Conservation (phyloP, 176 grass and related monocot species). For the Stipa capillata region DNA sequence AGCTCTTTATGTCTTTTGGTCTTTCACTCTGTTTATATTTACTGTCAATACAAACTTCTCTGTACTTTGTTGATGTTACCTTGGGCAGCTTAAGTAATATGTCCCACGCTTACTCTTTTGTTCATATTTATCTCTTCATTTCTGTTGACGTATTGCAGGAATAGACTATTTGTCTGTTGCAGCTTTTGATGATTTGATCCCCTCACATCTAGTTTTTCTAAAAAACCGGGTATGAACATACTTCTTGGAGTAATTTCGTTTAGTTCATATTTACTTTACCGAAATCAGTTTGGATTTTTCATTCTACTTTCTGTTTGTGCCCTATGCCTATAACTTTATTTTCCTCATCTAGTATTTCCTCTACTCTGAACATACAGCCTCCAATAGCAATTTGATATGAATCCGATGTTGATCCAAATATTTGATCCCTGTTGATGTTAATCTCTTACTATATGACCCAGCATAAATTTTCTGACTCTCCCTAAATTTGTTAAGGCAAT, state of each 20-base stretch:
- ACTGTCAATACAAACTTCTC: neutral
- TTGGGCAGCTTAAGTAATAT: neutral
- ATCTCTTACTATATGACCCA: neutral
- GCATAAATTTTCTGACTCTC: neutral
- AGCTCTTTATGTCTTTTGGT: neutral
- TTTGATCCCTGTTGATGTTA: neutral
- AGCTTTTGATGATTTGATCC: constrained; percentile 43
- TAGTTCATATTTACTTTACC: neutral
- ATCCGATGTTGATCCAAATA: neutral
- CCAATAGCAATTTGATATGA: neutral
- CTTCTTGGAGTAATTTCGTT: neutral
- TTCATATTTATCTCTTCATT: neutral
- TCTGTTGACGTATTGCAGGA: constrained; percentile 21
- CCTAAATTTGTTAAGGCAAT: neutral
- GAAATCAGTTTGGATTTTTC: neutral
- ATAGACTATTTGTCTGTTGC: constrained; percentile 52
- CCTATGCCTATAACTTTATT: neutral
- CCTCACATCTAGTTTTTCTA: constrained; percentile 43
- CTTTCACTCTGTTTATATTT: neutral
- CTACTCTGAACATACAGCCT: neutral
- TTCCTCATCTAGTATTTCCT: neutral
- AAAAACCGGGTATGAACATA: constrained; percentile 21
- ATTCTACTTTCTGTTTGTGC: neutral
- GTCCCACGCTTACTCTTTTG: neutral
- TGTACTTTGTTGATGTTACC: neutral